Conservation (phyloP, 2,329 filamentous ascomycete genomes). For the Diaporthe citriasiana region DNA sequence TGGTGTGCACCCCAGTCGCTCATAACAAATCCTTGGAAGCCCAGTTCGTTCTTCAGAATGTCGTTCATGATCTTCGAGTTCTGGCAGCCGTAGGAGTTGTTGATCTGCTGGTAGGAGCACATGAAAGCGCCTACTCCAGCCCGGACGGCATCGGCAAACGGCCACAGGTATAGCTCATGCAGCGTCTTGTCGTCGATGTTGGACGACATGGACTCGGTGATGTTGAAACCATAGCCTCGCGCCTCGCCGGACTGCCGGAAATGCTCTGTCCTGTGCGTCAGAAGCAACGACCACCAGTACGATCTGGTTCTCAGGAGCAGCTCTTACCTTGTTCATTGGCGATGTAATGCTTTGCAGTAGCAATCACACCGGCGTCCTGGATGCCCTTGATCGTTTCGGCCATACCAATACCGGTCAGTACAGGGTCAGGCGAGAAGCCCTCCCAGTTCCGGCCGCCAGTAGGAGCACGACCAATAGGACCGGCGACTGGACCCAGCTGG, state of each 20-base stretch:
- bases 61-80: slow-evolving; percentile 75
- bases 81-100: slow-evolving; percentile 76
- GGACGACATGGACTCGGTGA: slow-evolving; percentile 67
- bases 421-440: slow-evolving; percentile 79
- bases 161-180: slow-evolving; percentile 75
- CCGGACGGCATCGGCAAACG: slow-evolving; percentile 72
- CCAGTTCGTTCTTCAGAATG: slow-evolving; percentile 74
- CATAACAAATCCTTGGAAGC: slow-evolving; percentile 76
- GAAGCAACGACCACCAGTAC: slow-evolving; percentile 31
- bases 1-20: slow-evolving; percentile 76
- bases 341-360: slow-evolving; percentile 82
- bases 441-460: slow-evolving; percentile 82
- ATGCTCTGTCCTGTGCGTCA: slow-evolving; percentile 64
- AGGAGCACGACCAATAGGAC: slow-evolving; percentile 77
- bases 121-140: slow-evolving; percentile 66
- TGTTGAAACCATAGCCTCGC: slow-evolving; percentile 71
- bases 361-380: slow-evolving; percentile 83
- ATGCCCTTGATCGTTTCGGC: slow-evolving; percentile 83
- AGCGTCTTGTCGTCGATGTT: slow-evolving; percentile 72
- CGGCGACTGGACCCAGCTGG: slow-evolving; percentile 80
- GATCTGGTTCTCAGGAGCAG: not conserved
- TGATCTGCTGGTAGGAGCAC: slow-evolving; percentile 74
- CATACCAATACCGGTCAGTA: slow-evolving; percentile 79
- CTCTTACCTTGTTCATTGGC: slow-evolving; percentile 73
- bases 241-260: slow-evolving; percentile 76